Percentiles rank a stretch among this genome's conserved stretches.
Evolutionary conservation across 768 basidiomycete genomes (phyloP).

Genomic region (Mycena maculata): DNA sequence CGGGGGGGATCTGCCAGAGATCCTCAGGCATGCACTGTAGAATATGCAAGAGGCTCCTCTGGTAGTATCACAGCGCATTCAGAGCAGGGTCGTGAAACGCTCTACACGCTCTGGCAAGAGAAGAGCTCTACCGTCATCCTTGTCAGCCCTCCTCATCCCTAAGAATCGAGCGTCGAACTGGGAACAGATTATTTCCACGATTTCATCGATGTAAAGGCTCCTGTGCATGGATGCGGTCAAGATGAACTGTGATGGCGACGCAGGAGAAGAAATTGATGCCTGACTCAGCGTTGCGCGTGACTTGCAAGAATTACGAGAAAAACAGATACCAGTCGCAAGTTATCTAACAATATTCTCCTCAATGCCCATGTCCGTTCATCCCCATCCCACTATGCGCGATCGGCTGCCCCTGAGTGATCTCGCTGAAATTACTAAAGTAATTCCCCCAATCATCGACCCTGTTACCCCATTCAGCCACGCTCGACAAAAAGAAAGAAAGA

Average conservation of each 20-base stretch:
- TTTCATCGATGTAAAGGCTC: background rate
- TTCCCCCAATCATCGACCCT: conserved; percentile 34
- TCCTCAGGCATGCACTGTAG: too few relatives aligned
- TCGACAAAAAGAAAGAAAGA: background rate
- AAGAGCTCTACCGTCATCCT: background rate
- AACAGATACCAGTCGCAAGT: too few relatives aligned
- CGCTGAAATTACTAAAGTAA: conserved; percentile 32
- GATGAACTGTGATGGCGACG: too few relatives aligned
- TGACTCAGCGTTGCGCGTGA: too few relatives aligned
- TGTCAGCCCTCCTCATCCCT: too few relatives aligned
- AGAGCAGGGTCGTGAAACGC: background rate
- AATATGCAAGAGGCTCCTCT: background rate
- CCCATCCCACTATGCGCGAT: background rate
- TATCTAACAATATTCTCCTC: background rate
- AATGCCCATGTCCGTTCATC: conserved; percentile 1
- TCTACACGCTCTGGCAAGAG: background rate
- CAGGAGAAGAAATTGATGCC: too few relatives aligned
- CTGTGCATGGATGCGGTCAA: background rate
- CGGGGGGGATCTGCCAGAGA: too few relatives aligned
- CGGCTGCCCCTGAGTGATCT: conserved; percentile 26
- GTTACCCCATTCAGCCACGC: background rate
- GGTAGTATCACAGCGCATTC: background rate
- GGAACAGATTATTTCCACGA: background rate
- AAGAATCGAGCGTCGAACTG: background rate
- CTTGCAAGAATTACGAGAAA: too few relatives aligned